These are phyloP conservation scores for Phalaenopsis hybrid DNA, from an alignment of 116 monocot genomes.

Conservation along the genomic window DNA sequence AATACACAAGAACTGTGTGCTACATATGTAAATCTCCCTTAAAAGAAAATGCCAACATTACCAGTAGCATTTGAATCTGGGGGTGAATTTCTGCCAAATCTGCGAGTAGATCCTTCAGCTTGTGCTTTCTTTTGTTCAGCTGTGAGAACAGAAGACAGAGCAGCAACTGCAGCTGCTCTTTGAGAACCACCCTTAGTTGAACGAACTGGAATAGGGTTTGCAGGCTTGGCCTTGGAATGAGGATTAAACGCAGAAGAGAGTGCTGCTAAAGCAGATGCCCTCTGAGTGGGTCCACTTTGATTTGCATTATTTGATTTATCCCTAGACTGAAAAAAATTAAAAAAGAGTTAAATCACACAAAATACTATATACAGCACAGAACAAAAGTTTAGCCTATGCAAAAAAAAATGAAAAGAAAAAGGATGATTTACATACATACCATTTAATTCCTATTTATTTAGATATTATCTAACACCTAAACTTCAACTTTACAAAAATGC, in stretches of 20 bases:
- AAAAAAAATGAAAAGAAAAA: no score
- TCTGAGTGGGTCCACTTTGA: slow-evolving; percentile 74
- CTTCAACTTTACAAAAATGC: no score
- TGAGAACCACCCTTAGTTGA: slow-evolving; percentile 65
- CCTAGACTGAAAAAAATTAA: slow-evolving; percentile 21
- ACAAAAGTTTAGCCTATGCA: no score
- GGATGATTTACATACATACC: no score
- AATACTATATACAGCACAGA: background rate
- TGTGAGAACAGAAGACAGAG: slow-evolving; percentile 78
- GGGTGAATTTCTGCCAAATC: slow-evolving; percentile 36
- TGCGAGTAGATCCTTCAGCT: slow-evolving; percentile 31
- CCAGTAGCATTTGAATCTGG: slow-evolving; percentile 24
- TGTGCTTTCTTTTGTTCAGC: slow-evolving; percentile 67
- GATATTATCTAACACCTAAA: no score
- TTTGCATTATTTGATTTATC: slow-evolving; percentile 29
- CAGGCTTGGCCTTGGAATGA: slow-evolving; percentile 35
- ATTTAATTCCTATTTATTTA: no score
- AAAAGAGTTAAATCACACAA: background rate
- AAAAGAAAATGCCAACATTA: slow-evolving; percentile 12
- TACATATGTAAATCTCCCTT: background rate
- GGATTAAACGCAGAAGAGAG: slow-evolving; percentile 85
- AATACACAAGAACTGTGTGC: no score
- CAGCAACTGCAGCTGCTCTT: slow-evolving; percentile 96
- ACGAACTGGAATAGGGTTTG: slow-evolving; percentile 35
- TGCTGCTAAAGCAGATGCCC: slow-evolving; percentile 94